Base-by-base conservation (phyloP, 176 grass and related monocot genomes). In the Phoenix roebelenii region DNA sequence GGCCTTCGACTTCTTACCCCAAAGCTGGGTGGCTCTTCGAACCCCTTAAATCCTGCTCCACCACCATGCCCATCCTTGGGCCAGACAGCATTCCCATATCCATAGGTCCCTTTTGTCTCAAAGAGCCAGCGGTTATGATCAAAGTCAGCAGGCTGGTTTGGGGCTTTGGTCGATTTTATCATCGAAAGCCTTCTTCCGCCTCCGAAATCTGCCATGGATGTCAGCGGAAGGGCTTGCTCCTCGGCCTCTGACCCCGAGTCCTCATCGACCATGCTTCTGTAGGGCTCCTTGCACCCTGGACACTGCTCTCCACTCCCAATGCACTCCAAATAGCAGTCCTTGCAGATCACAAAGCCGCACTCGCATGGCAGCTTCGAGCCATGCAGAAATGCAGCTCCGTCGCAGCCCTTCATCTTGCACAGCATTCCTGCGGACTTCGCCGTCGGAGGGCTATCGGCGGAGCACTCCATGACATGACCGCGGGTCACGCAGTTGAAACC, bases 101-200 rank as follows among this genome's bases (percentile, higher is more conserved):
- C 87, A 17, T 98, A 98, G 12, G 93, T 98, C 10, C 93, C 93
- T 63, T 98, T 98, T 4, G 93, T 98, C 87, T 98, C 93, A 62
- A 92, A 98, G 23, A 98, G 80, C 93, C 93, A 98, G 7, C 87
- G 64, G 5, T 80, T 71, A 49, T 98, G 93, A 60, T 98, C 93
- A 59, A 98, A 98, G 4, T 98, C 93, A 7, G 70, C 77, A 1
- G 81, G 81, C 19, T 73, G 50, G 19, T 44, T 52, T 66, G 87
- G 76, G 7, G 82, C 15, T 68, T 98, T 98, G 60, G 85, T 59
- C 10, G 93, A 98, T 54, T 85, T 76, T 51, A 98, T 76, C 63
- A 98, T 39, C 44, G 87, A 90, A 63, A 90, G 76, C 0, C 68
- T 66, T 25, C 29, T 35, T 15, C 51, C 59, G 3, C 7, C 51